These are phyloP conservation scores for Casuarina cunninghamiana DNA, from an alignment of 306 rosid species.

Conservation along the genomic window DNA sequence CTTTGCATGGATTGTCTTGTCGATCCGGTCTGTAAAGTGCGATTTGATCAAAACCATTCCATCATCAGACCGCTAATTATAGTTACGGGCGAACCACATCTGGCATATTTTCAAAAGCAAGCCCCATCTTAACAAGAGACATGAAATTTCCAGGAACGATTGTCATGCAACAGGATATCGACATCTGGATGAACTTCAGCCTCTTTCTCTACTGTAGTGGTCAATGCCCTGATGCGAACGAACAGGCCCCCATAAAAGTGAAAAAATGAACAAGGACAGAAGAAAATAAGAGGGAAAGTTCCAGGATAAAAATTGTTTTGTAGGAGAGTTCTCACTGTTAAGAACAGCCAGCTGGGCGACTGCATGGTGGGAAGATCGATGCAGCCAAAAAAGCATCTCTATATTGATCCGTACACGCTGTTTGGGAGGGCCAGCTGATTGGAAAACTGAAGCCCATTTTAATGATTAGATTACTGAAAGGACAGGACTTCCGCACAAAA, in stretches of 20 bases:
- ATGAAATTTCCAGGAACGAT: not conserved
- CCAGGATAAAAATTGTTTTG: no score
- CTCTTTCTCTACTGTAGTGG: not conserved
- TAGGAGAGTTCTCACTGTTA: not conserved
- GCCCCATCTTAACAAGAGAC: not conserved
- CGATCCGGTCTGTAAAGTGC: no score
- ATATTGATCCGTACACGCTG: constrained; percentile 17
- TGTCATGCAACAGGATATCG: not conserved
- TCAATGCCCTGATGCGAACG: no score
- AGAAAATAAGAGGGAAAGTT: no score
- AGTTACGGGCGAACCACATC: no score
- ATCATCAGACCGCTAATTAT: no score
- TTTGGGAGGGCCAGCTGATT: constrained; percentile 16
- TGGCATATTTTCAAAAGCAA: not conserved
- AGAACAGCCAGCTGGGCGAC: not conserved
- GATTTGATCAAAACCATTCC: no score
- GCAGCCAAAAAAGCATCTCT: constrained; percentile 19
- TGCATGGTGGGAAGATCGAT: not conserved
- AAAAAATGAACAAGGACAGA: no score
- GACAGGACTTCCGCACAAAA: constrained; percentile 21
- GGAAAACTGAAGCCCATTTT: constrained; percentile 11
- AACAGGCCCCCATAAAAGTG: no score
- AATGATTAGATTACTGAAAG: constrained; percentile 5
- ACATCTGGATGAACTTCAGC: not conserved
- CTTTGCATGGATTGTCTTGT: no score